Conservation (phyloP, 2,329 filamentous ascomycete genomes). For the Myriangium duriaei region DNA sequence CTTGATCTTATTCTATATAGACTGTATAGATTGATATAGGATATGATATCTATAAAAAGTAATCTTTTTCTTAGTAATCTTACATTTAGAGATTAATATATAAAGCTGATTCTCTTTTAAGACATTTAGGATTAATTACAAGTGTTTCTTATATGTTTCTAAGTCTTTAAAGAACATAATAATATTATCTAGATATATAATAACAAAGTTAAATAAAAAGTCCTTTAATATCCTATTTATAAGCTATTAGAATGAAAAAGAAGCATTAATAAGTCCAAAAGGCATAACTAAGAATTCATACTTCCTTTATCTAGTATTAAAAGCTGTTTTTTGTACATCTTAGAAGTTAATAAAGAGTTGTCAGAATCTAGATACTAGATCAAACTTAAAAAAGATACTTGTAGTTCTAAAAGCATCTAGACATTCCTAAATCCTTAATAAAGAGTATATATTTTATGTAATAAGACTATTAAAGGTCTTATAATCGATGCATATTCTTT, state of each 20-base stretch:
- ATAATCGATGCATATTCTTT: conserved; percentile 20
- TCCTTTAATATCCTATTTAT: conserved; percentile 16
- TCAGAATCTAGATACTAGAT: conserved; percentile 17
- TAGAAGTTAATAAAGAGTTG: conserved; percentile 16
- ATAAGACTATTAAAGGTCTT: conserved; percentile 20
- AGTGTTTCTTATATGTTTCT: conserved; percentile 7
- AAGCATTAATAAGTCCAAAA: conserved; percentile 17
- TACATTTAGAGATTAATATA: conserved; percentile 11
- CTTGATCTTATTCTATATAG: conserved; percentile 5
- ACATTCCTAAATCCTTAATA: conserved; percentile 19
- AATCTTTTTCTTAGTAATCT: conserved; percentile 9
- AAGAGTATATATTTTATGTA: conserved; percentile 19
- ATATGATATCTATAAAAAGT: conserved; percentile 9
- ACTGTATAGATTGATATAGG: conserved; percentile 1
- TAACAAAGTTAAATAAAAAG: conserved; percentile 13
- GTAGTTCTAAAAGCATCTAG: conserved; percentile 14
- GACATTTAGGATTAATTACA: conserved; percentile 3
- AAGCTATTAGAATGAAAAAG: conserved; percentile 18
- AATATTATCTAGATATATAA: conserved; percentile 23
- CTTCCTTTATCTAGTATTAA: conserved; percentile 15
- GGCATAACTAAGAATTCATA: conserved; percentile 19
- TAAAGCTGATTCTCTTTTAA: conserved; percentile 9
- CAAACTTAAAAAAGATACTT: conserved; percentile 16
- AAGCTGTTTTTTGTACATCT: conserved; percentile 16
- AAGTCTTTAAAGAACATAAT: conserved; percentile 17